Percentiles rank a stretch among this genome's conserved stretches.
Evolutionary conservation across 1,139 yeast genomes (phyloP).

Genomic region (Yamadazyma friedrichii): DNA sequence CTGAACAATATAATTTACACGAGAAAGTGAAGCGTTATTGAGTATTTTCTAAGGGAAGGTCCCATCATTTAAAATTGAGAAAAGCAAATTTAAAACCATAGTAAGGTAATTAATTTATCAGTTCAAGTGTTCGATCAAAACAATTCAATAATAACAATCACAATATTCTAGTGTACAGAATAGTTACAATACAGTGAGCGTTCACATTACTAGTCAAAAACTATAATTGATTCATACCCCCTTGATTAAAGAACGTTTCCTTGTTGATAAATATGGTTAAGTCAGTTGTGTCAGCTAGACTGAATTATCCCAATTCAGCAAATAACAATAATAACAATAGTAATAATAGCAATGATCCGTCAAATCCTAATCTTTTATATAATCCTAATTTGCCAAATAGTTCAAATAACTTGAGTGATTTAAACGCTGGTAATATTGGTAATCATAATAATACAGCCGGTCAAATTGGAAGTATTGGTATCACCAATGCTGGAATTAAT

Average conservation of each 20-base stretch:
- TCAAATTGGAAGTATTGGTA: conserved; percentile 5
- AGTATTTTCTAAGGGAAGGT: too few species aligned
- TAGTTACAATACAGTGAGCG: too few species aligned
- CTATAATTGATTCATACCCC: not conserved
- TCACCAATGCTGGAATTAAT: not conserved
- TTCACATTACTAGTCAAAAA: too few species aligned
- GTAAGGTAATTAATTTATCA: too few species aligned
- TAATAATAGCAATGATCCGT: not conserved
- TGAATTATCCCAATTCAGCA: conserved; percentile 2
- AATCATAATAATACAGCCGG: not conserved
- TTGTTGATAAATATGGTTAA: conserved; percentile 6
- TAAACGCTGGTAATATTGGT: not conserved
- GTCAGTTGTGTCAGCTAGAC: conserved; percentile 7
- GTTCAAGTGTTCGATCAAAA: too few species aligned
- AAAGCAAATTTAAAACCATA: too few species aligned
- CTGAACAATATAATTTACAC: too few species aligned
- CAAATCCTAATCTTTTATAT: conserved; percentile 1
- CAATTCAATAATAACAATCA: too few species aligned
- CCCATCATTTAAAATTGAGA: too few species aligned
- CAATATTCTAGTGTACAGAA: too few species aligned
- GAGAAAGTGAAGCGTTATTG: too few species aligned
- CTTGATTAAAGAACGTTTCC: not conserved
- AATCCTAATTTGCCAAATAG: not conserved
- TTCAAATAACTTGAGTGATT: not conserved
- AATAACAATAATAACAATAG: not conserved